phyloP scores from a whole-genome alignment of 2,329 filamentous ascomycete genomes.

The Penicillium sp. region DNA sequence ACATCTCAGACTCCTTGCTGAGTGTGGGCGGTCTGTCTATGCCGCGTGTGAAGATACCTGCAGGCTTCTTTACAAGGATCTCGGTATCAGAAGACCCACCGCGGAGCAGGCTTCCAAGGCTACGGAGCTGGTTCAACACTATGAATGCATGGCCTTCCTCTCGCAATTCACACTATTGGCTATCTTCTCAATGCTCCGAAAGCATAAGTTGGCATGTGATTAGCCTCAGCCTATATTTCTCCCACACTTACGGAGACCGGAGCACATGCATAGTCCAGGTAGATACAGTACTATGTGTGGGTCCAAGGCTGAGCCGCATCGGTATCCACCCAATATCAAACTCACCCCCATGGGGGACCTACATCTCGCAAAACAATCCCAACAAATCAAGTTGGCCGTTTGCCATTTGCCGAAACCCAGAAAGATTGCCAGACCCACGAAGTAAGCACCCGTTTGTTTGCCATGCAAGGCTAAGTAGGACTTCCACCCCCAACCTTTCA shows the following conservation, averaged over 20 bases:
- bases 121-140: constrained; percentile 66
- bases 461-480: too few relatives aligned
- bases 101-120: constrained; percentile 63
- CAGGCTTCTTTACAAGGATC: constrained; percentile 66
- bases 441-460: too few relatives aligned
- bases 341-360: neutral
- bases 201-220: too few relatives aligned
- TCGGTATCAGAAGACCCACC: constrained; percentile 64
- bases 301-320: neutral
- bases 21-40: constrained; percentile 66
- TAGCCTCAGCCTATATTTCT: too few relatives aligned
- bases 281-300: neutral
- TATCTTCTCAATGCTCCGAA: constrained; percentile 65
- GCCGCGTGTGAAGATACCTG: constrained; percentile 63
- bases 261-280: neutral
- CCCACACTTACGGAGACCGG: too few relatives aligned
- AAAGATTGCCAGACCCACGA: too few relatives aligned
- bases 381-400: too few relatives aligned
- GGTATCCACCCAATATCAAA: neutral
- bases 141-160: constrained; percentile 69
- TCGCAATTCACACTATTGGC: constrained; percentile 71
- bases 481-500: too few relatives aligned
- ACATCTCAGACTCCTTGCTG: too few relatives aligned
- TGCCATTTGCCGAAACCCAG: too few relatives aligned
- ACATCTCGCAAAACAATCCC: too few relatives aligned